Base-by-base conservation (phyloP, 441 rosid species). In the Corymbia citriodora region DNA sequence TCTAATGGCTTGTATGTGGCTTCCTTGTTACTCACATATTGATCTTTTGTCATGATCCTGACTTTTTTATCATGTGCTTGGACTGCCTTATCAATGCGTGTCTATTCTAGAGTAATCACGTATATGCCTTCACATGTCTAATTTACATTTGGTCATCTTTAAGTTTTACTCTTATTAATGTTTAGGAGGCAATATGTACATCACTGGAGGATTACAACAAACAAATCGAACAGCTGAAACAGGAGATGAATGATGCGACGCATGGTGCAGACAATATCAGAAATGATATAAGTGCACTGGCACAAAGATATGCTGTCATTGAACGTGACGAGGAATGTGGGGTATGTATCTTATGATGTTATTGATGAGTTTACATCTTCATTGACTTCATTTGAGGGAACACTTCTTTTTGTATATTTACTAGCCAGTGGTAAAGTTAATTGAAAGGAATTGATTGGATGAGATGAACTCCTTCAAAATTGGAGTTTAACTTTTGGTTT, bases 201-300 rank as follows among this genome's bases (percentile, higher is more conserved):
- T 97, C 99, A 55, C 93, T 98, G 85, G 99, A 98, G 92, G 99
- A 98, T 91, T 98, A 98, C 95, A 98, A 97, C 95, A 97, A 95
- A 95, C 99, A 98, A 95, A 98, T 98, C 79, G 99, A 97, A 93
- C 92, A 93, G 89, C 91, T 98, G 92, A 98, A 98, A 93, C 93
- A 98, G 92, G 99, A 98, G 94, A 98, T 98, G 99, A 96, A 97
- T 93, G 99, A 98, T 92, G 99, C 99, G 87, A 98, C 99, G 49
- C 99, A 97, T 94, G 99, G 99, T 92, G 99, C 99, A 91, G 99
- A 98, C 93, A 97, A 97, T 93, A 97, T 98, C 88, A 95, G 99
- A 97, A 98, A 97, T 91, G 99, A 98, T 93, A 98, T 97, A 70
- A 96, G 97, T 91, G 97, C 99, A 87, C 96, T 98, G 88, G 97